Conservation (phyloP, 2,329 filamentous ascomycete species). For the Iodosphaeria phyllophila region DNA sequence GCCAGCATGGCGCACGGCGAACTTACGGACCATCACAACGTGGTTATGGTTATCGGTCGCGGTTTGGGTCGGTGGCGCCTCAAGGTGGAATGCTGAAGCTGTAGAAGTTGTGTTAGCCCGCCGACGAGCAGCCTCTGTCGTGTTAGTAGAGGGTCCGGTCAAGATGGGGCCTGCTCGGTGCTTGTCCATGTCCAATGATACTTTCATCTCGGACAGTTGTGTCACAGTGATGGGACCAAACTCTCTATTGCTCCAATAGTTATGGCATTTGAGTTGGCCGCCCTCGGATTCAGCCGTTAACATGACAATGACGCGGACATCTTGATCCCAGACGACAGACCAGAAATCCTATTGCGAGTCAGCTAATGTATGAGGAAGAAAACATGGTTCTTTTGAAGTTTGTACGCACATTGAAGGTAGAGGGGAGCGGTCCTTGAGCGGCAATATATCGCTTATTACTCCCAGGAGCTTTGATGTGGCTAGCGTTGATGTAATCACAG, state of each 20-base stretch:
- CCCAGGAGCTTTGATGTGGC: slow-evolving; percentile 58
- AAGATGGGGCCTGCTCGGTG: slow-evolving; percentile 20
- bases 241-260: slow-evolving; percentile 69
- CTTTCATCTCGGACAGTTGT: slow-evolving; percentile 62
- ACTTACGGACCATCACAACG: slow-evolving; percentile 73
- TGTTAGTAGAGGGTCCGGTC: slow-evolving; percentile 9
- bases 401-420: slow-evolving; percentile 64
- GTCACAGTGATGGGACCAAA: slow-evolving; percentile 66
- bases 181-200: slow-evolving; percentile 53
- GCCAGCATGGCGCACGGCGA: slow-evolving; percentile 58
- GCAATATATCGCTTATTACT: slow-evolving; percentile 92
- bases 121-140: slow-evolving; percentile 23
- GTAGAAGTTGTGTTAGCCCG: slow-evolving; percentile 35
- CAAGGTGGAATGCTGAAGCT: too few species aligned
- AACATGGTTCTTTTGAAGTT: too few species aligned
- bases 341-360: slow-evolving; percentile 74
- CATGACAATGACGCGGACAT: slow-evolving; percentile 89
- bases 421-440: slow-evolving; percentile 80
- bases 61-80: slow-evolving; percentile 13
- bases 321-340: slow-evolving; percentile 94
- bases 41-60: slow-evolving; percentile 60
- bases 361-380: too few species aligned
- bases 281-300: slow-evolving; percentile 87
- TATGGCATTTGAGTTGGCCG: slow-evolving; percentile 84
- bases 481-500: slow-evolving; percentile 95